Evolutionary conservation across 352 stramenopile genomes (phyloP), one percentile per base, ranked within the genome.

Genomic region (Achlya hypogyna): DNA sequence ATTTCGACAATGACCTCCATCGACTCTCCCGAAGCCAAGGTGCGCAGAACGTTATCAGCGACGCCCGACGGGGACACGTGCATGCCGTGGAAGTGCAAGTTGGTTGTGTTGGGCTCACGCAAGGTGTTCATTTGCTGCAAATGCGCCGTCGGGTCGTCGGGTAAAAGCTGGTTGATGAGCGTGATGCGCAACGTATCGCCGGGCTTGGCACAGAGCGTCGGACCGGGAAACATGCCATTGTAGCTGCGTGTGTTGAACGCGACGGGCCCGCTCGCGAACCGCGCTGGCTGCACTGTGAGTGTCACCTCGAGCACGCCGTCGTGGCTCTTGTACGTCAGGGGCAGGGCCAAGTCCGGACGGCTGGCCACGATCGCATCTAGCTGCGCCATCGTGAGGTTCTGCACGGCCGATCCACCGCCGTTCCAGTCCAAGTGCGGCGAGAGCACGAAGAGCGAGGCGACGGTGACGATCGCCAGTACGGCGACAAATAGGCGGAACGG

Each of bases 11-110:
- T 70, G 6, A 75, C 87, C 23, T 82, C 38, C 20, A 80, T 67
- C 5, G 69, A 72, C 60, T 88, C 73, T 0, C 86, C 84, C 1
- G 86, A 82, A 0, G 62, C 67, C 14, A 79, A 72, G 18, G 76
- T 72, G 34, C 82, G 79, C n/a, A 89, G 77, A 20, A 95, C 75
- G 65, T 92, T 92, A 73, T 93, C 82, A 5, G 77, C 76, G n/a
- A 84, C 75, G 40, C 84, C 86, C 1, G 73, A 88, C n/a, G 83
- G 83, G 42, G 88, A 84, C 43, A 91, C 78, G 71, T 93, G 84
- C 77, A 91, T 86, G 43, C 84, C 84, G 70, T 94, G 85, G 32
- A 91, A 75, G 71, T 94, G 85, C 22, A 94, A 45, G 29, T 90
- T 91, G 16, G 85, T 94, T 54, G 75, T 86, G 53, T 94, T 94